A percentile compares a stretch with the other conserved stretches of the same genome.
These are phyloP conservation scores for Coriolopsis trogii DNA, from an alignment of 1,284 basidiomycete species.

Conservation along the genomic window DNA sequence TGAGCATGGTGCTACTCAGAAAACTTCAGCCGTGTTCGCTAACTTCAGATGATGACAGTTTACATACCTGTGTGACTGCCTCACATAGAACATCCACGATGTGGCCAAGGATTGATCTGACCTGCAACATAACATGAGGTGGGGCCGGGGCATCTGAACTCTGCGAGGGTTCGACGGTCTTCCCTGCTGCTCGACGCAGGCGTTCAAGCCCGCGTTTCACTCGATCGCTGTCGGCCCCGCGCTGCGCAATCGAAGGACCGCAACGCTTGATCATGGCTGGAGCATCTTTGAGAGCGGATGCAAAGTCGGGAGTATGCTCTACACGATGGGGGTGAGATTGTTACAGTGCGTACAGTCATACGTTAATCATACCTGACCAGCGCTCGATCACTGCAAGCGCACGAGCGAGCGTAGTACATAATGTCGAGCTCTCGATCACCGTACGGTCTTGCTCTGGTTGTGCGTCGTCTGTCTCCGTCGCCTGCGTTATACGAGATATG, in stretches of 20 bases:
- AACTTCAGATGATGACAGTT: too few relatives aligned
- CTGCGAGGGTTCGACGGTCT: slow-evolving; percentile 42
- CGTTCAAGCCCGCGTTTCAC: slow-evolving; percentile 62
- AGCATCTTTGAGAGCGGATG: slow-evolving; percentile 15
- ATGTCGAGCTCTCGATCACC: slow-evolving; percentile 40
- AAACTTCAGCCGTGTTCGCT: background rate
- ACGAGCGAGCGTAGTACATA: slow-evolving; percentile 48
- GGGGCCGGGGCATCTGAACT: slow-evolving; percentile 1
- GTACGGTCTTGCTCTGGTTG: slow-evolving; percentile 18
- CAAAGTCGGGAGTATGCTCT: slow-evolving; percentile 19
- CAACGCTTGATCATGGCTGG: slow-evolving; percentile 10
- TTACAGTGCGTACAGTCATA: background rate
- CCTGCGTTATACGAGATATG: slow-evolving; percentile 41
- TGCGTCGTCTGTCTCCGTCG: slow-evolving; percentile 32
- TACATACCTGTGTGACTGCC: slow-evolving; percentile 27
- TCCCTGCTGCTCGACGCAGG: slow-evolving; percentile 51
- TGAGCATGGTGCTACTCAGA: slow-evolving; percentile 29
- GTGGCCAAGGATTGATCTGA: slow-evolving; percentile 32
- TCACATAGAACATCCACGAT: slow-evolving; percentile 35
- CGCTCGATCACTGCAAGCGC: slow-evolving; percentile 42
- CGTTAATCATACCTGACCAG: slow-evolving; percentile 16
- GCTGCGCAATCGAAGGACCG: slow-evolving; percentile 6
- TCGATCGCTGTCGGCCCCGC: slow-evolving; percentile 42
- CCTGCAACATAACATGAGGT: slow-evolving; percentile 16
- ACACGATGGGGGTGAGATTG: background rate